Percentiles rank a stretch among this genome's conserved stretches.
Conservation (phyloP, 768 basidiomycete genomes). For the Flagelloscypha sp. region DNA sequence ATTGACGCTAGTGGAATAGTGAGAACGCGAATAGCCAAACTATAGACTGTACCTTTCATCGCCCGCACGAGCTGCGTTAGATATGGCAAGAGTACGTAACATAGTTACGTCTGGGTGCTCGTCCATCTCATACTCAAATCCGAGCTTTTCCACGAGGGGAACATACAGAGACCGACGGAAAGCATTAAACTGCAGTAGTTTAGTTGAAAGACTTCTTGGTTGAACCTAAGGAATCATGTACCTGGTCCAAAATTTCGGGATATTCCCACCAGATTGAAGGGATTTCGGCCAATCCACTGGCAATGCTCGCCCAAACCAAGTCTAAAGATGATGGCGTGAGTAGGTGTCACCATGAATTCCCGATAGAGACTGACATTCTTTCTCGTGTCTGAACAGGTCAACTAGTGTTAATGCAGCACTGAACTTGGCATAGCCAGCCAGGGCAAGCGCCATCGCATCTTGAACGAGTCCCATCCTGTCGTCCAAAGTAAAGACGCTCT, state of each 20-base stretch:
- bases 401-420: slow-evolving; percentile 73
- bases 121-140: slow-evolving; percentile 59
- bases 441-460: slow-evolving; percentile 73
- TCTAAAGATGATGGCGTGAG: slow-evolving; percentile 32
- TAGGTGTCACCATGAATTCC: slow-evolving; percentile 3
- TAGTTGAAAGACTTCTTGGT: slow-evolving; percentile 13
- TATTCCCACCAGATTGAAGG: slow-evolving; percentile 81
- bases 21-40: slow-evolving; percentile 5
- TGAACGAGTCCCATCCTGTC: slow-evolving; percentile 87
- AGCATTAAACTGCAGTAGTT: slow-evolving; percentile 1
- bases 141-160: slow-evolving; percentile 72
- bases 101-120: slow-evolving; percentile 65
- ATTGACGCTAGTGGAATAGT: slow-evolving; percentile 48
- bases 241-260: slow-evolving; percentile 35
- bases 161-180: slow-evolving; percentile 48
- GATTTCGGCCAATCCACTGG: slow-evolving; percentile 45
- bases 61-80: slow-evolving; percentile 39
- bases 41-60: slow-evolving; percentile 26
- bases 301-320: slow-evolving; percentile 74
- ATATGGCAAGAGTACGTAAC: slow-evolving; percentile 68
- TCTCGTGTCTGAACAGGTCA: slow-evolving; percentile 60
- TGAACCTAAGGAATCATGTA: slow-evolving; percentile 59
- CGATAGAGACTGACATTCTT: slow-evolving; percentile 50
- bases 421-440: slow-evolving; percentile 70
- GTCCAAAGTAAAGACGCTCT: slow-evolving; percentile 64